phyloP scores from a whole-genome alignment of 2,329 filamentous ascomycete genomes.

The Verticillium zaregamsianum region DNA sequence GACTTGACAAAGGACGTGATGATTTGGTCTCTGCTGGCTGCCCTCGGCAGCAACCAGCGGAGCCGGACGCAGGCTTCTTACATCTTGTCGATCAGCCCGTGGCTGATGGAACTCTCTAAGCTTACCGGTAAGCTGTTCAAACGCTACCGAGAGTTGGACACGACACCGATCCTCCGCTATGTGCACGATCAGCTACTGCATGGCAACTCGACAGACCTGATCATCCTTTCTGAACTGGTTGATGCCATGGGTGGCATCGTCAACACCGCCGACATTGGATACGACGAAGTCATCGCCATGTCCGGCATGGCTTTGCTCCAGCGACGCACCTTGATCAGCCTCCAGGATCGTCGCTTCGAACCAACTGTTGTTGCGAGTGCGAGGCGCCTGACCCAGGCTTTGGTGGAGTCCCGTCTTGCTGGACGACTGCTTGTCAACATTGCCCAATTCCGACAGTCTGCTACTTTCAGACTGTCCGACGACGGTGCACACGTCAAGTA shows the following conservation, averaged over 20 bases:
- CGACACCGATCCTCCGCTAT: slow-evolving; percentile 82
- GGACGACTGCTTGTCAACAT: slow-evolving; percentile 84
- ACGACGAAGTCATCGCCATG: slow-evolving; percentile 82
- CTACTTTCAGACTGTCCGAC: slow-evolving; percentile 70
- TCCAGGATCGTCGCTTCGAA: slow-evolving; percentile 79
- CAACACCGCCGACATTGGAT: slow-evolving; percentile 81
- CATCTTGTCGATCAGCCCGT: slow-evolving; percentile 75
- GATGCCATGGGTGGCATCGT: slow-evolving; percentile 92
- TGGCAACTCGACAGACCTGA: slow-evolving; percentile 84
- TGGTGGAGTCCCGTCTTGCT: slow-evolving; percentile 74
- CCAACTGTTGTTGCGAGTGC: slow-evolving; percentile 60
- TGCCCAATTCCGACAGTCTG: slow-evolving; percentile 85
- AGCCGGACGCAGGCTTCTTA: slow-evolving; percentile 60
- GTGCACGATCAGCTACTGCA: slow-evolving; percentile 77
- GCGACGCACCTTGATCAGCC: slow-evolving; percentile 72
- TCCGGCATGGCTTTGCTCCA: slow-evolving; percentile 78
- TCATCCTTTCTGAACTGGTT: slow-evolving; percentile 87
- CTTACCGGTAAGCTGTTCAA: slow-evolving; percentile 90
- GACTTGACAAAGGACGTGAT: slow-evolving; percentile 89
- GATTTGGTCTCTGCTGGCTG: slow-evolving; percentile 85
- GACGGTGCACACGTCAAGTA: slow-evolving; percentile 81
- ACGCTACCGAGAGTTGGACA: slow-evolving; percentile 78
- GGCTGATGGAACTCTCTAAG: slow-evolving; percentile 84
- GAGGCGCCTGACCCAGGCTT: slow-evolving; percentile 71
- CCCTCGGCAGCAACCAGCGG: slow-evolving; percentile 56